These are phyloP conservation scores for Tuber microsphaerosporum DNA, from an alignment of 495 filamentous ascomycete genomes.

Conservation along the genomic window DNA sequence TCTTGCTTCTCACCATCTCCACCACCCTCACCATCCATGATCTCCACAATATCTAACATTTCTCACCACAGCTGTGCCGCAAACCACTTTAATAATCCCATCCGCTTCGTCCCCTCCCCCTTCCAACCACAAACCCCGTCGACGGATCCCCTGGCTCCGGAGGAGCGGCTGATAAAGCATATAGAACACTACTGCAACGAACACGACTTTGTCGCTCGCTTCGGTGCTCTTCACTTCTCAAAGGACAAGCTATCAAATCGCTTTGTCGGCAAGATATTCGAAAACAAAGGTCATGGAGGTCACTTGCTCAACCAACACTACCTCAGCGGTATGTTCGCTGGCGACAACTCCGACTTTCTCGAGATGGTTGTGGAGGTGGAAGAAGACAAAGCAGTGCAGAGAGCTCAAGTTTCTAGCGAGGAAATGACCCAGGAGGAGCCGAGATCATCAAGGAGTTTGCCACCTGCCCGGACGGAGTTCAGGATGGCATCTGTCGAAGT, in stretches of 20 bases:
- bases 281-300: constrained; percentile 54
- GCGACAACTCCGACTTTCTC: constrained; percentile 53
- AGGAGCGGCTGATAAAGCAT: constrained; percentile 54
- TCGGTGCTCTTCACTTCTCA: constrained; percentile 66
- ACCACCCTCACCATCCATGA: neutral
- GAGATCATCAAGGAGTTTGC: neutral
- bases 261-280: constrained; percentile 70
- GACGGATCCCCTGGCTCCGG: constrained; percentile 14
- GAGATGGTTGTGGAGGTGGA: constrained; percentile 47
- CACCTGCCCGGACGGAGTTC: neutral
- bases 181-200: constrained; percentile 83
- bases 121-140: constrained; percentile 20
- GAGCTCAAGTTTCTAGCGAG: neutral
- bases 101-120: constrained; percentile 42
- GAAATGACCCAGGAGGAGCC: neutral
- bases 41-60: constrained; percentile 9
- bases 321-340: constrained; percentile 68
- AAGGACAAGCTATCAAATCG: constrained; percentile 49
- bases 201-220: constrained; percentile 65
- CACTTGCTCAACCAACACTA: constrained; percentile 80
- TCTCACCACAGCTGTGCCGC: constrained; percentile 52
- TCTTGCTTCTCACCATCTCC: neutral
- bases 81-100: constrained; percentile 83
- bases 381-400: neutral
- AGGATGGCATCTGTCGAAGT: neutral